Conservation (phyloP, 257 asterid genomes). For the Thymus mandschuricus region DNA sequence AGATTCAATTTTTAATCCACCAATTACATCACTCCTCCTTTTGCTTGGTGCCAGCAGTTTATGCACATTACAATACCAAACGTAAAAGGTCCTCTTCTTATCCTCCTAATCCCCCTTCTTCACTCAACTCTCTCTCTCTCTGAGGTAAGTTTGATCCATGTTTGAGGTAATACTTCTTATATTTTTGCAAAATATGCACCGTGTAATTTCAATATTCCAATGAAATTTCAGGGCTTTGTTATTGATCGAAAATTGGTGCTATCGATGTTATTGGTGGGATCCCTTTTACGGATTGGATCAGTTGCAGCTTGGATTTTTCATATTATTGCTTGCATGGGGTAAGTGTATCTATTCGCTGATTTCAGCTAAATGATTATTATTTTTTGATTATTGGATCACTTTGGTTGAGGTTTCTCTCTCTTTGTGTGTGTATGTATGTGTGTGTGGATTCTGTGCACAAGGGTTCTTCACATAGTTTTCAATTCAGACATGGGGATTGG, state of each 20-base stretch:
- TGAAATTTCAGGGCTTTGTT: slow-evolving; percentile 47
- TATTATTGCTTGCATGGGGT: slow-evolving; percentile 82
- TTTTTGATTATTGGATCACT: neutral
- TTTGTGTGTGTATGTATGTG: too few relatives aligned
- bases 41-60: slow-evolving; percentile 6
- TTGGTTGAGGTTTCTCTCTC: neutral
- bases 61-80: too few relatives aligned
- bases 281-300: slow-evolving; percentile 62
- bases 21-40: neutral
- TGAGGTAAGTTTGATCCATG: slow-evolving; percentile 28
- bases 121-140: slow-evolving; percentile 33
- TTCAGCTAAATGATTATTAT: neutral
- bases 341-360: slow-evolving; percentile 34
- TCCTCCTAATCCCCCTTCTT: neutral
- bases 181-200: neutral
- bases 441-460: neutral
- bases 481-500: slow-evolving; percentile 1
- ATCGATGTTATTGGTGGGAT: slow-evolving; percentile 67
- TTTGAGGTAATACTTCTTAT: neutral
- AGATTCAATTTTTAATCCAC: neutral
- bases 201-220: slow-evolving; percentile 4
- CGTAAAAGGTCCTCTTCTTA: slow-evolving; percentile 16
- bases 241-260: slow-evolving; percentile 26
- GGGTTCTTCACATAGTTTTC: slow-evolving; percentile 10
- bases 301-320: slow-evolving; percentile 60